phyloP scores from a whole-genome alignment of 140 eudicot species.

The Flaveria floridana region DNA sequence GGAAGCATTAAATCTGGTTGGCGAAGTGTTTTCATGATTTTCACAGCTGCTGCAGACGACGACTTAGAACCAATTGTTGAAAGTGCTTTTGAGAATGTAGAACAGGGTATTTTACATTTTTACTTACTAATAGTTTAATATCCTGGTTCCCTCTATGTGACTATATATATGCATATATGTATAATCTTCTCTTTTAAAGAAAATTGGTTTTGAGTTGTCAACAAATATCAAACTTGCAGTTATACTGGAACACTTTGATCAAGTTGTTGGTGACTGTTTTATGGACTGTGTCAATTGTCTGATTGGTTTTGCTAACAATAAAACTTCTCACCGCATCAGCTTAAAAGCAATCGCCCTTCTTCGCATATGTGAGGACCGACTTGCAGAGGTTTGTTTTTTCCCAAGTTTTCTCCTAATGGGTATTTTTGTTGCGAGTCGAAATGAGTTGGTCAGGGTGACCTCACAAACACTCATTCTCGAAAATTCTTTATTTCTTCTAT shows the following conservation, averaged over 20 bases:
- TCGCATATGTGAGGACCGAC: constrained; percentile 98
- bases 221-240: constrained; percentile 51
- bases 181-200: neutral
- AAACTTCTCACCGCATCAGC: constrained; percentile 88
- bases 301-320: constrained; percentile 97
- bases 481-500: neutral
- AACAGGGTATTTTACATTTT: constrained; percentile 61
- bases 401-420: neutral
- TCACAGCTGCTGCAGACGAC: constrained; percentile 98
- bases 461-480: neutral
- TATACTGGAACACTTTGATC: constrained; percentile 95
- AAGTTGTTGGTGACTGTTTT: constrained; percentile 97
- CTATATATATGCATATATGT: neutral
- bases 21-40: constrained; percentile 98
- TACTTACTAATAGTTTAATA: constrained; percentile 7
- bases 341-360: constrained; percentile 98
- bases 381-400: constrained; percentile 79
- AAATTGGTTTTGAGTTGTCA: constrained; percentile 20
- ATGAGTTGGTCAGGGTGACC: neutral
- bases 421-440: neutral
- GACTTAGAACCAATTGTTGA: constrained; percentile 90
- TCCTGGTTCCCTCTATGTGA: neutral
- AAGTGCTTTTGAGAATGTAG: constrained; percentile 98
- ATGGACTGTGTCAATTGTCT: constrained; percentile 99
- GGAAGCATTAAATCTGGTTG: constrained; percentile 98